Conservation (phyloP, 495 filamentous ascomycete genomes). For the Daldinia caldariorum region DNA sequence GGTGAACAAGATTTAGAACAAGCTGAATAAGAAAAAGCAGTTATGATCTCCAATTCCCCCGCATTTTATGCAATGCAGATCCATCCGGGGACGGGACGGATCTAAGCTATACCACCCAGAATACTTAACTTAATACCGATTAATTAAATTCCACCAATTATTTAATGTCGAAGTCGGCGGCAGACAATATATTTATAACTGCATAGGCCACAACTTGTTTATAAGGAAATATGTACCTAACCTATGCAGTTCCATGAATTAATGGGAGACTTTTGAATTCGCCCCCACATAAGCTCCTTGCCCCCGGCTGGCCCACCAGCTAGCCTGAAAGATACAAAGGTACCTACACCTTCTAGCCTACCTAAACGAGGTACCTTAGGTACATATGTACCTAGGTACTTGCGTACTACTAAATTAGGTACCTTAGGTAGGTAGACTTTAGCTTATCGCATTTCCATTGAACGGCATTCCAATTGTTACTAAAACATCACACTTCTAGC, state of each 20-base stretch:
- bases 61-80: slow-evolving; percentile 37
- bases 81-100: slow-evolving; percentile 8
- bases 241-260: neutral
- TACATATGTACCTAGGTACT: too few species aligned
- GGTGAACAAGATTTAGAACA: slow-evolving; percentile 4
- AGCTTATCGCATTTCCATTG: slow-evolving; percentile 3
- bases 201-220: slow-evolving; percentile 21
- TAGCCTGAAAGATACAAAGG: too few species aligned
- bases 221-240: slow-evolving; percentile 17
- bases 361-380: too few species aligned
- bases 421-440: too few species aligned
- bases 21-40: slow-evolving; percentile 7
- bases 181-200: slow-evolving; percentile 10
- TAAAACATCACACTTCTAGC: slow-evolving; percentile 5
- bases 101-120: neutral
- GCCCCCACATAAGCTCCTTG: slow-evolving; percentile 39
- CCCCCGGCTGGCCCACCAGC: too few species aligned
- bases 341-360: too few species aligned
- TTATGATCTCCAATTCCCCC: slow-evolving; percentile 19
- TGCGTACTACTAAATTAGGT: neutral
- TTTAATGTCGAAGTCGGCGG: slow-evolving; percentile 2
- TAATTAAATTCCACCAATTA: slow-evolving; percentile 6
- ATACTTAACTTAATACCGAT: neutral
- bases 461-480: slow-evolving; percentile 3
- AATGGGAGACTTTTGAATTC: neutral